Evolutionary conservation across 768 basidiomycete genomes (phyloP).

Genomic region (Lentinula lateritia): DNA sequence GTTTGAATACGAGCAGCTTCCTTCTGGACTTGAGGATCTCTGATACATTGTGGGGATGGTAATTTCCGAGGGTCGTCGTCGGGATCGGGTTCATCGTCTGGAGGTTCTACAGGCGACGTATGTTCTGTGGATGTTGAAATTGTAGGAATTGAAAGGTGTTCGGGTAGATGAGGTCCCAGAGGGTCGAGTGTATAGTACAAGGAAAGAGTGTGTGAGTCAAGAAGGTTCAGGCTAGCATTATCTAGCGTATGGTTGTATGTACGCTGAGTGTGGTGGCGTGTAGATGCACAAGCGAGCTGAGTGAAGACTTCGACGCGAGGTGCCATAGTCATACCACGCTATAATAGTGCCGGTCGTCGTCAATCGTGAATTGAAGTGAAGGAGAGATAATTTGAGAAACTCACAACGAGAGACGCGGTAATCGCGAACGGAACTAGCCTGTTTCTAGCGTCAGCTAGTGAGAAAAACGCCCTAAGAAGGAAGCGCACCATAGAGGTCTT

Average conservation of each 20-base stretch:
- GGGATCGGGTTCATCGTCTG: conserved; percentile 8
- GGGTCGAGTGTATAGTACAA: conserved; percentile 26
- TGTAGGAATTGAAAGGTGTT: conserved; percentile 4
- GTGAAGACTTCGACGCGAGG: conserved; percentile 79
- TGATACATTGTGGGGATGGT: conserved; percentile 31
- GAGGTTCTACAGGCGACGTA: conserved; percentile 5
- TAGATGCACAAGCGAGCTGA: conserved; percentile 63
- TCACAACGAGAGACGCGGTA: conserved; percentile 50
- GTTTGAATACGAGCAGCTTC: conserved; percentile 69
- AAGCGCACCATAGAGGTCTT: conserved; percentile 39
- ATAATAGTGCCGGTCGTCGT: conserved; percentile 7
- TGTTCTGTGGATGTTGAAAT: not conserved
- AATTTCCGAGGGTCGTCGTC: conserved; percentile 29
- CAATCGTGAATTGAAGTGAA: too few relatives aligned
- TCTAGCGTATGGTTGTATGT: conserved; percentile 7
- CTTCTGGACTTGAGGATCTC: conserved; percentile 59
- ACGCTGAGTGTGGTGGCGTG: conserved; percentile 38
- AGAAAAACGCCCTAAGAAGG: not conserved
- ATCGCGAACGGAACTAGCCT: conserved; percentile 82
- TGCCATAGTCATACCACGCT: conserved; percentile 84
- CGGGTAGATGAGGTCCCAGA: conserved; percentile 23
- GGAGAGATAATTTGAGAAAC: conserved; percentile 3
- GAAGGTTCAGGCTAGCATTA: not conserved
- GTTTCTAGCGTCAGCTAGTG: conserved; percentile 4
- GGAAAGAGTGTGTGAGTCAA: conserved; percentile 5